These are phyloP conservation scores for Colletotrichum cuscutae DNA, from an alignment of 2,329 filamentous ascomycete species.

Conservation along the genomic window DNA sequence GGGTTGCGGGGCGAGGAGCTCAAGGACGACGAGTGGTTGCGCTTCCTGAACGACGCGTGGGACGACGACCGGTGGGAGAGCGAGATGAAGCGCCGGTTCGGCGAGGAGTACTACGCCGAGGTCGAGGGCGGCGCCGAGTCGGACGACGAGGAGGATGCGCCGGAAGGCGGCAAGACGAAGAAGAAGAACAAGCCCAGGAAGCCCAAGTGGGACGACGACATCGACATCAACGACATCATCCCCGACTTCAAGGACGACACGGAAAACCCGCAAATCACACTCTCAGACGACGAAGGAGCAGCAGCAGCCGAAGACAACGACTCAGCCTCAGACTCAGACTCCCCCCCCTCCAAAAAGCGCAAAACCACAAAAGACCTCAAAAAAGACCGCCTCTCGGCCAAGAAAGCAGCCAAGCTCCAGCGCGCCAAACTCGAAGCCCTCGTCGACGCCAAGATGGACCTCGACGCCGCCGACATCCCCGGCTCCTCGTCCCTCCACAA, in stretches of 20 bases:
- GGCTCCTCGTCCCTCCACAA: conserved; percentile 47
- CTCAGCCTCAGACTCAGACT: conserved; percentile 52
- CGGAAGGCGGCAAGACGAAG: conserved; percentile 54
- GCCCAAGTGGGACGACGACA: conserved; percentile 95
- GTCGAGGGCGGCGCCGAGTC: conserved; percentile 75
- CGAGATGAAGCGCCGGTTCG: conserved; percentile 90
- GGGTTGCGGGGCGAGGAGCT: conserved; percentile 76
- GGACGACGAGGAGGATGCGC: conserved; percentile 59
- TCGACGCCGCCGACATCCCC: conserved; percentile 69
- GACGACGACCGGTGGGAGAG: conserved; percentile 90
- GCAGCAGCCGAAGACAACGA: conserved; percentile 49
- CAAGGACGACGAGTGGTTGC: conserved; percentile 83
- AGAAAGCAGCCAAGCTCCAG: conserved; percentile 82
- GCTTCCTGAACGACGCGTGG: conserved; percentile 88
- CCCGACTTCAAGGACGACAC: conserved; percentile 83
- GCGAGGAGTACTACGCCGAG: conserved; percentile 88
- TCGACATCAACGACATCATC: conserved; percentile 92
- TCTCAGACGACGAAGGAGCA: conserved; percentile 64
- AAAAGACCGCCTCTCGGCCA: conserved; percentile 64
- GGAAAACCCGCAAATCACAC: conserved; percentile 60
- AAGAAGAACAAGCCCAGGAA: conserved; percentile 78
- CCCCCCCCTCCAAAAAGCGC: conserved; percentile 62
- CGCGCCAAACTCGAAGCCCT: conserved; percentile 86
- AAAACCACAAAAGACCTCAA: conserved; percentile 71
- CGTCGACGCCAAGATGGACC: conserved; percentile 82